These are phyloP conservation scores for Pythium aristosporum DNA, from an alignment of 352 stramenopile species.

Conservation along the genomic window DNA sequence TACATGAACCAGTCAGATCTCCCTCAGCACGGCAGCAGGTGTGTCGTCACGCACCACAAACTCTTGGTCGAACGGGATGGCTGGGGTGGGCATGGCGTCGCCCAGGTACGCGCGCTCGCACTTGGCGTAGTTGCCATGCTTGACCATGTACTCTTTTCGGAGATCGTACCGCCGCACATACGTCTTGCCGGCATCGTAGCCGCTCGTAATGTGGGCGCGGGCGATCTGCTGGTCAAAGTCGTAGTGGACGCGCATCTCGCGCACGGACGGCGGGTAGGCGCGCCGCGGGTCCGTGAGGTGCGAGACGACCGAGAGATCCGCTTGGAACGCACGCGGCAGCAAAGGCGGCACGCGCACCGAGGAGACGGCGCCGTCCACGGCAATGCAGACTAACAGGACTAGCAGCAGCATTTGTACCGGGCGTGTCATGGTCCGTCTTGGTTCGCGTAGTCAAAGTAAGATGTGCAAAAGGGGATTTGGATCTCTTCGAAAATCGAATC, in stretches of 20 bases:
- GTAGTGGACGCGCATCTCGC: slow-evolving; percentile 59
- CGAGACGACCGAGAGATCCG: slow-evolving; percentile 52
- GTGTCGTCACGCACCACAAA: slow-evolving; percentile 38
- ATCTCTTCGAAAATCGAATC: slow-evolving; percentile 1
- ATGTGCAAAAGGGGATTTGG: neutral
- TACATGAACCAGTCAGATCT: neutral
- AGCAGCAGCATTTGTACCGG: slow-evolving; percentile 1
- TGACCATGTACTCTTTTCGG: slow-evolving; percentile 77
- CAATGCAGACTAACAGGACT: neutral
- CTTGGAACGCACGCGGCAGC: slow-evolving; percentile 61
- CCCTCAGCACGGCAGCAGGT: too few species aligned
- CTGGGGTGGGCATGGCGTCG: slow-evolving; percentile 54
- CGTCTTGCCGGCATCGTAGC: slow-evolving; percentile 68
- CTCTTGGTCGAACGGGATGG: slow-evolving; percentile 48
- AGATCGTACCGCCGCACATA: slow-evolving; percentile 72
- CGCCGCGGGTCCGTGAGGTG: slow-evolving; percentile 60
- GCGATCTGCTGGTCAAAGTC: slow-evolving; percentile 61
- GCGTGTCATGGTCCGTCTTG: too few species aligned
- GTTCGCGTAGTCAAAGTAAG: too few species aligned
- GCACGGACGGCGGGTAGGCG: slow-evolving; percentile 54
- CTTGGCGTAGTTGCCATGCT: slow-evolving; percentile 57
- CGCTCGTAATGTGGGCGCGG: slow-evolving; percentile 53
- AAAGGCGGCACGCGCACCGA: slow-evolving; percentile 23
- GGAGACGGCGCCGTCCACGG: neutral
- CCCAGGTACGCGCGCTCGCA: slow-evolving; percentile 72